phyloP scores from a whole-genome alignment of 495 filamentous ascomycete species.

The Annulohypoxylon maeteangense region DNA sequence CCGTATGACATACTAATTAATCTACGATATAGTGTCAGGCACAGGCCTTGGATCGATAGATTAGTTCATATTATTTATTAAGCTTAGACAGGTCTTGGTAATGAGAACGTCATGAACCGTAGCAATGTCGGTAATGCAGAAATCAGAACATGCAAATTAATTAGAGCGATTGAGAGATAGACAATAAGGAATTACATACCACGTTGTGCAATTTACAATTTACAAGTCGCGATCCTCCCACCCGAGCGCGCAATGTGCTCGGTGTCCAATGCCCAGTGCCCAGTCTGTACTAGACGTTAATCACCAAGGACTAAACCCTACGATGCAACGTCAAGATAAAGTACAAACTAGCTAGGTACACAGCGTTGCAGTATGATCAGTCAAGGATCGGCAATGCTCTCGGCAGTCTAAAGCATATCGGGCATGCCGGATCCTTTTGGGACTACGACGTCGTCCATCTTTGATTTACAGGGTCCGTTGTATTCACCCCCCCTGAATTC shows the following conservation, averaged over 20 bases:
- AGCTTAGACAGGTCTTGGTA: conserved; percentile 23
- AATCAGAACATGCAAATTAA: conserved; percentile 11
- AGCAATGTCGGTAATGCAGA: conserved; percentile 21
- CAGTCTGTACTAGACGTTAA: neutral
- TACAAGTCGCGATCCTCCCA: conserved; percentile 16
- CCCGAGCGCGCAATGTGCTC: neutral
- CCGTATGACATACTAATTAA: conserved; percentile 30
- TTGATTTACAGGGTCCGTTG: conserved; percentile 37
- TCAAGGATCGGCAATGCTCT: conserved; percentile 33
- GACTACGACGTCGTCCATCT: neutral
- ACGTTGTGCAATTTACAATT: conserved; percentile 5
- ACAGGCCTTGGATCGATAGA: conserved; percentile 59
- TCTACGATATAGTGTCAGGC: conserved; percentile 56
- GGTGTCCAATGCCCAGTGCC: too few species aligned
- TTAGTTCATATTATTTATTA: neutral
- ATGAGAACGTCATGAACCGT: conserved; percentile 13
- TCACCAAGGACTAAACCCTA: conserved; percentile 33
- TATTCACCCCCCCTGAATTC: conserved; percentile 43
- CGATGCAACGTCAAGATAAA: conserved; percentile 30
- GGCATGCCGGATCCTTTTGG: conserved; percentile 20
- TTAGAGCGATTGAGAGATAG: conserved; percentile 4
- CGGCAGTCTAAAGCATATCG: conserved; percentile 31
- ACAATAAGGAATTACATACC: conserved; percentile 24
- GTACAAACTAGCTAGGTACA: conserved; percentile 3
- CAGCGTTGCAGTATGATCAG: conserved; percentile 34